Evolutionary conservation across 2,329 filamentous ascomycete genomes (phyloP).

Genomic region (Phialophora verrucosa): DNA sequence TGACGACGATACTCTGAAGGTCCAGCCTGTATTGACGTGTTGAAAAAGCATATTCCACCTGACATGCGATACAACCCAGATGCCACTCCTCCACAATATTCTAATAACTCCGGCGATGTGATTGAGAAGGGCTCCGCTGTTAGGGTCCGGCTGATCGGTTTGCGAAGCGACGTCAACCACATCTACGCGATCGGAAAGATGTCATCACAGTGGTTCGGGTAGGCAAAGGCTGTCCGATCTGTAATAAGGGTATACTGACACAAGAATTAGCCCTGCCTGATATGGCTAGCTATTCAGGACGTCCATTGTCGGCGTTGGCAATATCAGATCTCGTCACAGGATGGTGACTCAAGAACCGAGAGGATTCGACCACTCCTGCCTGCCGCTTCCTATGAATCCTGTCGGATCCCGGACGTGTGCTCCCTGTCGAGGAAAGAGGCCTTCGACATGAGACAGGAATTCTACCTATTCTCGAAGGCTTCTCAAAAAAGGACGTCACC

Average conservation of each 20-base stretch:
- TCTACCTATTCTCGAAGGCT: not conserved
- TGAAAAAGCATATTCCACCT: constrained; percentile 68
- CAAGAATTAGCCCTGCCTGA: constrained; percentile 16
- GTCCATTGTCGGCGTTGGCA: not conserved
- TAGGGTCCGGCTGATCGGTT: constrained; percentile 91
- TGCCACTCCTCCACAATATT: constrained; percentile 94
- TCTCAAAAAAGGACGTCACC: not conserved
- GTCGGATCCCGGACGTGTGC: not conserved
- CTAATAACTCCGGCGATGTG: constrained; percentile 85
- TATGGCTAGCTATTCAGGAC: not conserved
- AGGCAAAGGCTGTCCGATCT: constrained; percentile 33
- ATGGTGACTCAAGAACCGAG: not conserved
- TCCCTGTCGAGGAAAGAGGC: not conserved
- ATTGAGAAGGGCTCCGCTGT: constrained; percentile 95
- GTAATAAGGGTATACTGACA: constrained; percentile 7
- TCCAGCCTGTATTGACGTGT: constrained; percentile 22
- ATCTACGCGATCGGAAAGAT: constrained; percentile 98
- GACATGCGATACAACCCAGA: constrained; percentile 95
- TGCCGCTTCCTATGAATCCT: not conserved
- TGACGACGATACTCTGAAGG: constrained; percentile 22
- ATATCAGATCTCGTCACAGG: not conserved
- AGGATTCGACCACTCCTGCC: not conserved
- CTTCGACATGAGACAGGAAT: not conserved
- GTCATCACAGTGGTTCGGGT: constrained; percentile 70
- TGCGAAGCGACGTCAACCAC: constrained; percentile 87